Percentiles rank a stretch among this genome's conserved stretches.
Evolutionary conservation across 495 filamentous ascomycete species (phyloP).

Genomic region (Penicillium paradoxum): DNA sequence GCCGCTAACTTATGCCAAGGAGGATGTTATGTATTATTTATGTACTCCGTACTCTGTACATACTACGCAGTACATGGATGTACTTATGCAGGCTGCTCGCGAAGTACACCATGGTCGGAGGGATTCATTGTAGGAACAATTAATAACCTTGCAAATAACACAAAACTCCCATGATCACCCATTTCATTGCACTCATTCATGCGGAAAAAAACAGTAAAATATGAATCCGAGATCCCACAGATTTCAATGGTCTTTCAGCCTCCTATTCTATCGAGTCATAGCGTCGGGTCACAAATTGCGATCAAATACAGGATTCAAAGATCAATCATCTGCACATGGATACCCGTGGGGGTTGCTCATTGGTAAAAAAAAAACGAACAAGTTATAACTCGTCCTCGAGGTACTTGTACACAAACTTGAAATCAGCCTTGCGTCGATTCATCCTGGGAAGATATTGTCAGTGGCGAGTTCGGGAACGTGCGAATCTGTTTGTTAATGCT

Average conservation of each 20-base stretch:
- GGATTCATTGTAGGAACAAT: constrained; percentile 5
- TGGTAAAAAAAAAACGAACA: constrained; percentile 7
- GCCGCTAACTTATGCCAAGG: too few species aligned
- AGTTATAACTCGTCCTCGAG: constrained; percentile 81
- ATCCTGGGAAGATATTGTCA: constrained; percentile 62
- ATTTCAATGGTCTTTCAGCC: not conserved
- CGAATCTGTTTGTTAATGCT: not conserved
- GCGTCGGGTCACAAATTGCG: not conserved
- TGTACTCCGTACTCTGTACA: too few species aligned
- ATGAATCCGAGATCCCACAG: constrained; percentile 5
- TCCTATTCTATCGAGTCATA: constrained; percentile 5
- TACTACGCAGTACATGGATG: constrained; percentile 2
- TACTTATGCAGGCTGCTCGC: too few species aligned
- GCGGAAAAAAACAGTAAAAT: constrained; percentile 4
- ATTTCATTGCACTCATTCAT: constrained; percentile 28
- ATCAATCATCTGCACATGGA: not conserved
- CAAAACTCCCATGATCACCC: constrained; percentile 5
- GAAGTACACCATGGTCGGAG: too few species aligned
- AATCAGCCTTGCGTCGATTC: constrained; percentile 97
- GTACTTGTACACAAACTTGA: constrained; percentile 98
- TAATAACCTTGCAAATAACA: constrained; percentile 8
- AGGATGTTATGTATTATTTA: too few species aligned
- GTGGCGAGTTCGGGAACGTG: not conserved
- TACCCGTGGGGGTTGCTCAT: not conserved
- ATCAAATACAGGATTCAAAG: not conserved